Evolutionary conservation across 2,329 filamentous ascomycete species (phyloP), one percentile per base, ranked within the genome.

Genomic region (Colletotrichum paranaense): DNA sequence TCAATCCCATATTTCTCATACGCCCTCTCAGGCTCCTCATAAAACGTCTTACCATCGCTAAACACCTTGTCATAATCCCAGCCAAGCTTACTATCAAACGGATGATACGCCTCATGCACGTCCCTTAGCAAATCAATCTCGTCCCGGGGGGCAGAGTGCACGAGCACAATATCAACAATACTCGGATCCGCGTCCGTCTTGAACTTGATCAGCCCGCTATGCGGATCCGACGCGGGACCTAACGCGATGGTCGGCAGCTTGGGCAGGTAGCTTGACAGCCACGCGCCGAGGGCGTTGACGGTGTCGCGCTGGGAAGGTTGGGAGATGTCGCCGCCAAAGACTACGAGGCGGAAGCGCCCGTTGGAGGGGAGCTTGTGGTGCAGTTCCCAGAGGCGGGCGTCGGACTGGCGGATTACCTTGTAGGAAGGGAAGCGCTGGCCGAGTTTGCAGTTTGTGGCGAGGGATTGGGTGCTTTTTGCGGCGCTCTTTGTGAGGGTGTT

Each of bases 241-340:
- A 73, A 60, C 22, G 26, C 28, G 22, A 73, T 73, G 9, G 71
- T 73, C n/a, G 71, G 71, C 19, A 73, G 24, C 35, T 22, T 32
- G 9, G 71, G 56, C 5, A 73, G 67, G 60, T 73, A 73, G n/a
- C 53, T 30, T 1, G 28, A 32, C 9, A 90, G 81, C 69, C 77
- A 80, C 2, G 81, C 77, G 56, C 89, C 90, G 30, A 92, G 85
- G 0, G 63, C 76, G 38, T 86, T 79, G 11, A 91, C 81, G 5
- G 84, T 83, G 0, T 79, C 76, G 68, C 84, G 84, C 73, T 90
- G 88, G 1, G 73, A 56, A 0, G 80, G n/a, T 0, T 82, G 75
- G 1, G 83, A 80, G 4, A 94, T 81, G 75, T 92, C 84, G 2
- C 92, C 92, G 0, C 90, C 86, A 75, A 94, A 93, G 2, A 94